Evolutionary conservation across 257 asterid species (phyloP), one percentile per base, ranked within the genome.

Genomic region (Solanum clarkiae): DNA sequence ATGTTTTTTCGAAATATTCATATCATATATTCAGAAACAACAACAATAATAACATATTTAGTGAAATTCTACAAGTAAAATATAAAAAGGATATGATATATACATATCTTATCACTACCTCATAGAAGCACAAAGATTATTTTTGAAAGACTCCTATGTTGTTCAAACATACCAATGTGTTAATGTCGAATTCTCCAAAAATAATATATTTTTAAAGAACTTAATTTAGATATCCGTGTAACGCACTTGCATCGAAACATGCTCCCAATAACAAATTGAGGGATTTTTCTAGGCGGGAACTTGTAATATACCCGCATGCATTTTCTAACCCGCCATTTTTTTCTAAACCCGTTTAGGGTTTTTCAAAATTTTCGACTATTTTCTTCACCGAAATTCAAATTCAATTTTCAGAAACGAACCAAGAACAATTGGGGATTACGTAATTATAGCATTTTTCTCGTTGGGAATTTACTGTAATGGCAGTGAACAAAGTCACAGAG

Each of bases 401-500:
- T 59, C 47, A 65, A 20, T 57, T 57, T 36, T 36, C 42, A 36
- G 42, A 81, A 6, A 1, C 11, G 5, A 13, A 55, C 17, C 5
- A 20, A 16, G 13, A 45, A 55, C 42, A 81, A 32, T 65, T 12
- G 29, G 54, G 56, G 49, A 40, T 12, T 10, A 1, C 12, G 32
- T 62, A 62, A 51, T 26, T n/a, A 20, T 63, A 14, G 20, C 54
- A 1, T 9, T 62, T 32, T 15, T 59, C 8, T 26, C 10, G 36
- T 26, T 32, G 40, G 22, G 54, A 22, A 82, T 65, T 65, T 15
- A 18, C 10, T 47, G 20, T 24, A 65, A 95, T 95, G 99, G 70
- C 70, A 26, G 98, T 93, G 10, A 94, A 80, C 59, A 95, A 91
- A 89, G 90, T 90, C 70, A 85, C 92, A 10, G 97, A 93, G 11